A percentile compares a stretch with the other conserved stretches of the same genome.
Evolutionary conservation across 805 yeast genomes (phyloP).

Genomic region (Kodamaea sagamina): DNA sequence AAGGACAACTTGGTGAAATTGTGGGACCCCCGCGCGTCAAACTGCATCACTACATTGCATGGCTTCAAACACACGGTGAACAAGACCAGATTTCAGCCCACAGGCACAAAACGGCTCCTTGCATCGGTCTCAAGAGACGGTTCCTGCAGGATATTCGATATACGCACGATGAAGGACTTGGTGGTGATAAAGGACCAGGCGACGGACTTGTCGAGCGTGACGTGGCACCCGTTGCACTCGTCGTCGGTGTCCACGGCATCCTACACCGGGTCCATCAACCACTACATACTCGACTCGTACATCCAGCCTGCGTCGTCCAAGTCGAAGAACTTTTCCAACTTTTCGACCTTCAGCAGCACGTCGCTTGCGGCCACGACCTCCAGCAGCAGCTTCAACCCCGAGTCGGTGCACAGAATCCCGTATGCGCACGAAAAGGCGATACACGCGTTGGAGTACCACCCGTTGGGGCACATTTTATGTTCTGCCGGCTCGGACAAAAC

Average conservation of each 20-base stretch:
- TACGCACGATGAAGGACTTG: conserved; percentile 79
- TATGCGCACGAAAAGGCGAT: conserved; percentile 94
- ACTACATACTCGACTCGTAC: conserved; percentile 63
- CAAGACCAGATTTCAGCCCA: conserved; percentile 81
- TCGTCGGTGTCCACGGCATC: conserved; percentile 80
- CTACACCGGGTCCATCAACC: conserved; percentile 83
- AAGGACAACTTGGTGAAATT: conserved; percentile 90
- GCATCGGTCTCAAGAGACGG: conserved; percentile 90
- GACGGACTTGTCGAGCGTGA: conserved; percentile 77
- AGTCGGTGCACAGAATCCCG: conserved; percentile 68
- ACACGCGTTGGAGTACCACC: conserved; percentile 88
- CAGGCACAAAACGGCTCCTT: conserved; percentile 66
- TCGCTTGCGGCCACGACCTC: conserved; percentile 8
- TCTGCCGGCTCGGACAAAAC: conserved; percentile 94
- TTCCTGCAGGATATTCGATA: conserved; percentile 83
- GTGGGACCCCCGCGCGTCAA: conserved; percentile 91
- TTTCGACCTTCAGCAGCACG: conserved; percentile 12
- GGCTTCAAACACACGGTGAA: conserved; percentile 95
- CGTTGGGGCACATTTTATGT: conserved; percentile 86
- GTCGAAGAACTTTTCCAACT: conserved; percentile 15
- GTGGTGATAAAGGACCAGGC: conserved; percentile 75
- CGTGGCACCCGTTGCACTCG: conserved; percentile 93
- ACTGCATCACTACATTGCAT: conserved; percentile 76
- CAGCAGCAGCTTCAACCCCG: conserved; percentile 14
- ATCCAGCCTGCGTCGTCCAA: conserved; percentile 33